Base-by-base conservation (phyloP, 2,329 filamentous ascomycete genomes). In the Clonostachys chloroleuca region DNA sequence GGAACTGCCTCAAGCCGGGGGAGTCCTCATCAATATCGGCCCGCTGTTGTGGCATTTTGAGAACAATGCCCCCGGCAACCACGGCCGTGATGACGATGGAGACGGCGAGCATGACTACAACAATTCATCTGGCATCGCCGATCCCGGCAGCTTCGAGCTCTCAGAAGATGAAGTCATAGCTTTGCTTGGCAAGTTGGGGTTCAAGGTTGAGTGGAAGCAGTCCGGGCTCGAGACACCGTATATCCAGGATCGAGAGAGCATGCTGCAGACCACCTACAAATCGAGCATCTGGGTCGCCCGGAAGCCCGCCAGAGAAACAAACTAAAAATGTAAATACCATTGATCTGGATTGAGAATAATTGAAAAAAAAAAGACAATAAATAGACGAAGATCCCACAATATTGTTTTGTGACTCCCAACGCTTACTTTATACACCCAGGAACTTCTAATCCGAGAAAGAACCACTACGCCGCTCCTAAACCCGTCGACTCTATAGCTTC, bases 31-130 rank as follows among this genome's bases (percentile, higher is more conserved):
- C 60, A 99, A 99, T 59, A 73, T 95, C 20, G 94, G 94, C 0
- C 94, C 94, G 1, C 68, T 99, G 47, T 73, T 97, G 39, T 99
- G 94, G 94, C 95, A 99, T 65, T 97, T 95, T 63, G 90, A 95
- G 62, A 86, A 90, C 54, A 79, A 85, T 40, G 75, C 80, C 1
- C 80, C 80, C 0, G 78, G 80, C 37, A 75, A 78, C 53, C 72
- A 80, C 58, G 72, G 78, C 12, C 69, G 73, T 39, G 73, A 77
- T 34, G 68, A 73, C 36, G 74, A 77, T 45, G 72, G 70, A 30
- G 74, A 78, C 44, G 72, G 70, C 33, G 73, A 76, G 49, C 68
- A 74, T 51, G 74, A 78, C 50, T 66, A 67, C 34, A 68, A 65
- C 45, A 70, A 65, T 49, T 75, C 73, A 14, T 73, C 77, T 41